Conservation (phyloP, 176 grass and related monocot genomes). For the Triticum dicoccoides region DNA sequence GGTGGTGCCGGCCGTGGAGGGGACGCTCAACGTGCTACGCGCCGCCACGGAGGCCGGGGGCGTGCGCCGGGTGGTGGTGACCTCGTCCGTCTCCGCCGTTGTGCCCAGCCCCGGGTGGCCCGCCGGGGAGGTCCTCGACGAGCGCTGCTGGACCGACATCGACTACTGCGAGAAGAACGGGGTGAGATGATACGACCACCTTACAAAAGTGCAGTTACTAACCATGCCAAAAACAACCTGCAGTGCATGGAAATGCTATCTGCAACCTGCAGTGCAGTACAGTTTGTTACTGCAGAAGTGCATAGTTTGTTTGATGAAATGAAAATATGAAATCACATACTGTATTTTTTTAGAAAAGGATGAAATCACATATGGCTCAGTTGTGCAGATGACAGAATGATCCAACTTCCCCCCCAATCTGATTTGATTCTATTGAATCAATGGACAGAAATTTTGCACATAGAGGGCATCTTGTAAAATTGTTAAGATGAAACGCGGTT, state of each 20-base stretch:
- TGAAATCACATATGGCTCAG: not conserved
- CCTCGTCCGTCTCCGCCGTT: constrained; percentile 66
- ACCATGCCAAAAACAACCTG: no score
- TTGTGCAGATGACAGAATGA: not conserved
- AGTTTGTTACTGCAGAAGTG: not conserved
- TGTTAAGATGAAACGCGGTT: not conserved
- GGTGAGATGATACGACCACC: constrained; percentile 8
- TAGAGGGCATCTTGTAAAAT: not conserved
- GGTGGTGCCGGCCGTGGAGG: constrained; percentile 73
- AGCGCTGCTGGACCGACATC: constrained; percentile 81
- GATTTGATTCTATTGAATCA: not conserved
- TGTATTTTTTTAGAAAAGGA: no score
- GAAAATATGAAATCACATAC: not conserved
- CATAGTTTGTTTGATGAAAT: not conserved
- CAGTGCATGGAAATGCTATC: not conserved
- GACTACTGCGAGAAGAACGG: constrained; percentile 77
- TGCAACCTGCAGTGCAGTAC: not conserved
- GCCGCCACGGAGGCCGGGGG: constrained; percentile 53
- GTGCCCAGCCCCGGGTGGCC: constrained; percentile 63
- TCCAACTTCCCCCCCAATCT: not conserved
- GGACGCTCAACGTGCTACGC: constrained; percentile 73
- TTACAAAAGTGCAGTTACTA: not conserved
- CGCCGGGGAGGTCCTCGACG: constrained; percentile 56
- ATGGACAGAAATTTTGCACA: not conserved
- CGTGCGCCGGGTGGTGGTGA: constrained; percentile 67